Conservation (phyloP, 768 basidiomycete genomes). For the Leccinum incarnatum region DNA sequence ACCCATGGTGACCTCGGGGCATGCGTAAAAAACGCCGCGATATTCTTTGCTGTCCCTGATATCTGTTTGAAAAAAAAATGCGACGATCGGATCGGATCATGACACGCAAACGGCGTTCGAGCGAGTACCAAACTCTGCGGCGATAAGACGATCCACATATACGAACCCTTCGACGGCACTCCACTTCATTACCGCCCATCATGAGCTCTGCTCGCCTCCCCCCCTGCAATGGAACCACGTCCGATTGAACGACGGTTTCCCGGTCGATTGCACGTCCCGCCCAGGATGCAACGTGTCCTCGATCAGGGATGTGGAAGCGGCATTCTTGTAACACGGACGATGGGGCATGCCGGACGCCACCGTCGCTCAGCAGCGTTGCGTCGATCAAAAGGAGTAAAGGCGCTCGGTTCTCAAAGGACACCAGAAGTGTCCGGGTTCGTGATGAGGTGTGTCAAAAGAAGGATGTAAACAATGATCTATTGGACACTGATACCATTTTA, state of each 20-base stretch:
- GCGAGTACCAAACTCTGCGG: not conserved
- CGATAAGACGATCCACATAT: slow-evolving; percentile 8
- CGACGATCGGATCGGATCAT: not conserved
- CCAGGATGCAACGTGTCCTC: slow-evolving; percentile 1
- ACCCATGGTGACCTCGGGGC: not conserved
- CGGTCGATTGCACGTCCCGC: not conserved
- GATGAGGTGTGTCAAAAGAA: not conserved
- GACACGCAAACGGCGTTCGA: slow-evolving; percentile 6
- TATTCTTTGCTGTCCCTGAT: not conserved
- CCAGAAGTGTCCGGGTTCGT: slow-evolving; percentile 7
- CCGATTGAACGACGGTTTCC: not conserved
- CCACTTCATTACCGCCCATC: slow-evolving; percentile 23
- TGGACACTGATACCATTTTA: slow-evolving; percentile 4
- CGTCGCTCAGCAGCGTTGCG: slow-evolving; percentile 6
- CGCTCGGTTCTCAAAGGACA: slow-evolving; percentile 2
- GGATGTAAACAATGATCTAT: not conserved
- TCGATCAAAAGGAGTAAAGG: slow-evolving; percentile 8
- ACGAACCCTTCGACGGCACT: not conserved
- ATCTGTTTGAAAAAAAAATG: not conserved
- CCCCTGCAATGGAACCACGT: slow-evolving; percentile 8
- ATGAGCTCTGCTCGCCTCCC: not conserved
- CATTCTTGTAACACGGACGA: slow-evolving; percentile 3
- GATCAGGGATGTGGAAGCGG: slow-evolving; percentile 11
- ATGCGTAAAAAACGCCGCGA: not conserved
- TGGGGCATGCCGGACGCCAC: slow-evolving; percentile 5